Evolutionary conservation across 78 protist genomes (phyloP), one percentile per base, ranked within the genome.

Genomic region (Dictyostelium intermedium): DNA sequence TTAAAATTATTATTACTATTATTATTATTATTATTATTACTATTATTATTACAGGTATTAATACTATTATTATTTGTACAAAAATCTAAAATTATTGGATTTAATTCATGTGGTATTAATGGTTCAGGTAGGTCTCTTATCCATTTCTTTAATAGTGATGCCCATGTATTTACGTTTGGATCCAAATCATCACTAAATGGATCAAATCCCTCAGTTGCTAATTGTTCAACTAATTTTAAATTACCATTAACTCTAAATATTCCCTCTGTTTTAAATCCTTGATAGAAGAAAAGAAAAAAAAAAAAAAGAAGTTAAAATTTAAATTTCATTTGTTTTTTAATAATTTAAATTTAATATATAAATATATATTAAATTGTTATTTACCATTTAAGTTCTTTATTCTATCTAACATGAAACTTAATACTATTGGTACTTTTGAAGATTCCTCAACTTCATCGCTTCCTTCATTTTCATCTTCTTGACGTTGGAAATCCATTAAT

Each of bases 71-170:
- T 72, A 72, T 32, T 72, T 30, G 34, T 72, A 72, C 82, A 39
- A 37, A 34, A 37, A 18, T 50, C 63, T 18, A 60, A 27, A 56
- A 87, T 27, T 0, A 30, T 32, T 41, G 34, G 34, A 60, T 78
- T 53, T 25, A 87, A 16, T 18, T 76, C 30, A 13, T 25, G 18
- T 32, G 92, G 92, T 30, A 87, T 43, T 47, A 89, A 60, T 16
- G 87, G 87, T 11, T 47, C 47, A 4, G 94, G 94, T 45, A 89
- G n/a, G 10, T 89, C 94, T 16, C 94, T 34, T 9, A 89, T 89
- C 94, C 94, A 89, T 74, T 89, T 89, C 34, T 89, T 89, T 30
- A 89, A 47, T 16, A 89, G 37, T 18, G 94, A 89, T 81, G 94
- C 85, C 94, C 94, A 89, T 25, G 87, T 80, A 66, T 80, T 78